Evolutionary conservation across 306 rosid genomes (phyloP), one percentile per base, ranked within the genome.

Genomic region (Cucumis melo): DNA sequence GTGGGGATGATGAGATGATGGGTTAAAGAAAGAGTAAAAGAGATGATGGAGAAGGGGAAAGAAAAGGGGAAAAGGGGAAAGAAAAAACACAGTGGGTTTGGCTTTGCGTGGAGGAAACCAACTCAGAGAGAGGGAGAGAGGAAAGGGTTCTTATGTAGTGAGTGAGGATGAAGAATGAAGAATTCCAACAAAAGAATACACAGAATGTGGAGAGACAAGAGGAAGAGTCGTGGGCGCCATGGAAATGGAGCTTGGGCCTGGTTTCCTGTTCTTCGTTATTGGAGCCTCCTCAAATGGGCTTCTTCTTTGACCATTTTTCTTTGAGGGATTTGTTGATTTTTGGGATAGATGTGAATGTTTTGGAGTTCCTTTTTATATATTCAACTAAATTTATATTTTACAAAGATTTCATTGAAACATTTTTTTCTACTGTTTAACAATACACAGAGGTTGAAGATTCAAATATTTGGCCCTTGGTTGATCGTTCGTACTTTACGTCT

Each of bases 71-170:
- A 51, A 51, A 51, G 1, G 2, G n/a, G 6, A 39, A 66, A 66
- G 19, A 41, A 20, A 41, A 20, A 21, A 41, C 24, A 71, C 57
- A 48, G 57, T 70, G 63, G 57, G 80, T 82, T 53, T 67, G 81
- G 65, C 87, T 80, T 84, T 82, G 84, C 90, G 90, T 82, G 90
- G 88, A 87, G 87, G 86, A 80, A 84, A 87, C 87, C 83, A 84
- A 78, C 81, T 84, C 74, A 39, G 48, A 58, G 86, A 61, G 80
- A 66, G 57, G 27, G 2, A 32, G 36, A 32, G 36, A 67, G 2
- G 50, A 29, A 42, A 23, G 73, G 46, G 13, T 34, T 63, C 44
- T 36, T 65, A 38, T 73, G 46, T 8, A 75, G 66, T 56, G 66
- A 57, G 66, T 50, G 76, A 73, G 41, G 16, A 48, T n/a, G 77